Evolutionary conservation across 73 alveolate genomes (phyloP).

Genomic region (Diophrys sp.): DNA sequence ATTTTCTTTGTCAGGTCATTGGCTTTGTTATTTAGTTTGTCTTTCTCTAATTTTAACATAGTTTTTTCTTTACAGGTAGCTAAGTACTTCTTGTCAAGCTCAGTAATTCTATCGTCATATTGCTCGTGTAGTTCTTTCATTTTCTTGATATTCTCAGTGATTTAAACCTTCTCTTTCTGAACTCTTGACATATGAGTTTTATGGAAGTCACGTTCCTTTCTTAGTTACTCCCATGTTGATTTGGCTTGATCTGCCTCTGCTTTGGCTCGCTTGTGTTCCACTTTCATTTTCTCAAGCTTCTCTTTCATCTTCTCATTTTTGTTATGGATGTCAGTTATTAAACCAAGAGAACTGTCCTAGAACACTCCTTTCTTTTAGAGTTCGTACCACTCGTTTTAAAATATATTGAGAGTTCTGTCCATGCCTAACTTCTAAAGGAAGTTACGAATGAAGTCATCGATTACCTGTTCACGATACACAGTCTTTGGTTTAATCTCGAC

Average conservation of each 20-base stretch:
- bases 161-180: slow-evolving; percentile 80
- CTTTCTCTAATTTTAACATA: slow-evolving; percentile 97
- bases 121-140: slow-evolving; percentile 93
- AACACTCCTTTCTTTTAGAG: slow-evolving; percentile 96
- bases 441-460: slow-evolving; percentile 99
- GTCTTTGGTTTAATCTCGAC: slow-evolving; percentile 74
- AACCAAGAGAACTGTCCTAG: slow-evolving; percentile 89
- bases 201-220: slow-evolving; percentile 98
- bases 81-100: slow-evolving; percentile 92
- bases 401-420: slow-evolving; percentile 92
- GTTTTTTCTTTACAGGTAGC: slow-evolving; percentile 96
- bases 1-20: slow-evolving; percentile 26
- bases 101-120: slow-evolving; percentile 94
- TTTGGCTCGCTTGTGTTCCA: slow-evolving; percentile 87
- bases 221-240: slow-evolving; percentile 95
- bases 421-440: slow-evolving; percentile 89
- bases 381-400: slow-evolving; percentile 96
- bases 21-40: slow-evolving; percentile 74
- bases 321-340: slow-evolving; percentile 97
- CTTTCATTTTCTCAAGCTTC: slow-evolving; percentile 83
- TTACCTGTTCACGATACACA: slow-evolving; percentile 90
- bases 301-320: slow-evolving; percentile 94
- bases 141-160: slow-evolving; percentile 83
- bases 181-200: slow-evolving; percentile 97
- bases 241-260: slow-evolving; percentile 88